Percentiles rank a stretch among this genome's conserved stretches.
Conservation (phyloP, 225 moss, liverwort and hornwort genomes). For the Sphagnum contortum region DNA sequence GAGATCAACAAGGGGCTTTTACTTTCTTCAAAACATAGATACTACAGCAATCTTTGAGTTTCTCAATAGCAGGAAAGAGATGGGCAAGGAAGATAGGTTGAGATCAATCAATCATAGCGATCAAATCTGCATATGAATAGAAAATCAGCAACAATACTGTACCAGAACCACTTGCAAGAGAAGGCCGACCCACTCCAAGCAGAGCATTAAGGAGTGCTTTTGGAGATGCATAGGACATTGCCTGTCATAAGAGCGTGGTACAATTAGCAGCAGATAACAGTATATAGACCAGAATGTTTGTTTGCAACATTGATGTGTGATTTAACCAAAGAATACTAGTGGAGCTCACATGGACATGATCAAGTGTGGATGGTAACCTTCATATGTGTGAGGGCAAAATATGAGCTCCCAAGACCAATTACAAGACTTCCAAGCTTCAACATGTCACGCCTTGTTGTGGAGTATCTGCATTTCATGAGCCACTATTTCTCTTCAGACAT, state of each 20-base stretch:
- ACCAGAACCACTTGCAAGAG: slow-evolving; percentile 50
- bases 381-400: slow-evolving; percentile 51
- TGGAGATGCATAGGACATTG: slow-evolving; percentile 89
- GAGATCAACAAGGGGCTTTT: no score
- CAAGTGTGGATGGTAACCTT: slow-evolving; percentile 37
- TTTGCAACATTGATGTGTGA: no score
- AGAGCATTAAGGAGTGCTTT: slow-evolving; percentile 74
- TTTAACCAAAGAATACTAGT: no score
- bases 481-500: slow-evolving; percentile 4
- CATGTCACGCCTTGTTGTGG: slow-evolving; percentile 82
- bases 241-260: slow-evolving; percentile 26
- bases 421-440: slow-evolving; percentile 72
- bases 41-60: no score
- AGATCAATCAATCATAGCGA: no score
- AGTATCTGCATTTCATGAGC: slow-evolving; percentile 35
- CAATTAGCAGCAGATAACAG: no score
- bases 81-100: no score
- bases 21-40: no score
- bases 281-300: no score
- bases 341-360: no score
- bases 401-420: slow-evolving; percentile 55
- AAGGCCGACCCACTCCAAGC: slow-evolving; percentile 63
- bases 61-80: no score
- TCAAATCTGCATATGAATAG: no score
- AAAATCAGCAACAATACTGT: not conserved